Evolutionary conservation across 2,329 filamentous ascomycete species (phyloP).

Genomic region (Paecilomyces niveus): DNA sequence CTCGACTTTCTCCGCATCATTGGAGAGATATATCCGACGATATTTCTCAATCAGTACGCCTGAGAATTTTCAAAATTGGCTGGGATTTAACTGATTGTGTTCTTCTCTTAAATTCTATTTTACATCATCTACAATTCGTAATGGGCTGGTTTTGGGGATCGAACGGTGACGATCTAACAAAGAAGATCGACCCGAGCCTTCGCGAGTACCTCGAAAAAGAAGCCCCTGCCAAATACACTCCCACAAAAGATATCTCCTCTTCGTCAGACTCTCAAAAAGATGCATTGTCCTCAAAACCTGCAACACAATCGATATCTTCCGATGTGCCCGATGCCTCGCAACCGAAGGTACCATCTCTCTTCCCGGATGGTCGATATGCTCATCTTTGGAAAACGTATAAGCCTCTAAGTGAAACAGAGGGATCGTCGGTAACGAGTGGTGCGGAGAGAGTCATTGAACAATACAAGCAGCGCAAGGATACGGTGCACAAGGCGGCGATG

Average conservation of each 20-base stretch:
- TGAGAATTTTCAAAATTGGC: neutral
- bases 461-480: constrained; percentile 73
- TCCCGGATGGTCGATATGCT: constrained; percentile 66
- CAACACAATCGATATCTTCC: too few relatives aligned
- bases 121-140: constrained; percentile 1
- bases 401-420: constrained; percentile 63
- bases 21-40: neutral
- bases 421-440: constrained; percentile 61
- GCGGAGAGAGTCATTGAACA: constrained; percentile 77
- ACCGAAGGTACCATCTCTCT: constrained; percentile 49
- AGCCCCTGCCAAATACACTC: constrained; percentile 63
- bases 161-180: constrained; percentile 56
- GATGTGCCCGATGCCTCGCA: constrained; percentile 19
- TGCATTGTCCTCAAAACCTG: constrained; percentile 16
- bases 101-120: neutral
- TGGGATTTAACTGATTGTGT: neutral
- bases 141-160: constrained; percentile 60
- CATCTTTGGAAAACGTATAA: constrained; percentile 91
- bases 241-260: constrained; percentile 18
- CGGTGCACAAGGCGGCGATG: constrained; percentile 72
- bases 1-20: constrained; percentile 3
- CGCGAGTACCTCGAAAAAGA: constrained; percentile 80
- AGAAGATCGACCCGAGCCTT: constrained; percentile 72
- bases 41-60: neutral
- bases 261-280: constrained; percentile 12